Percentiles rank a stretch among this genome's conserved stretches.
Evolutionary conservation across 2,329 filamentous ascomycete genomes (phyloP).

Genomic region (Calonectria ilicicola): DNA sequence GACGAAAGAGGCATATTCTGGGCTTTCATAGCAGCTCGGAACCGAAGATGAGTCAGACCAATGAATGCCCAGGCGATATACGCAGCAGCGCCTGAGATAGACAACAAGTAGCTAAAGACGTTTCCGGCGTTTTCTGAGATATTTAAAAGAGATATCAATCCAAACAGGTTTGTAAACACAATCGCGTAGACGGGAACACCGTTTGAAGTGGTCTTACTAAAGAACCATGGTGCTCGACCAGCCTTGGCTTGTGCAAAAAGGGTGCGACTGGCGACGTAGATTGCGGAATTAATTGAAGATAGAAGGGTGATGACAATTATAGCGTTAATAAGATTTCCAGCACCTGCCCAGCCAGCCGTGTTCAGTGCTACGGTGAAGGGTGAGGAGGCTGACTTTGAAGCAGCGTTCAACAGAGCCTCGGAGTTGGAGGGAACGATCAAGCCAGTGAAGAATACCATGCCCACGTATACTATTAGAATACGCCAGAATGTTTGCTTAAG

Average conservation of each 20-base stretch:
- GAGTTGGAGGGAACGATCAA: conserved; percentile 15
- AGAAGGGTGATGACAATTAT: conserved; percentile 9
- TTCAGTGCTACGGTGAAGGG: conserved; percentile 14
- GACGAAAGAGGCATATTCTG: neutral
- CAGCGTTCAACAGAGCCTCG: conserved; percentile 3
- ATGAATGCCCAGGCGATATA: conserved; percentile 19
- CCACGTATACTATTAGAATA: conserved; percentile 14
- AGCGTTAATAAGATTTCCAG: conserved; percentile 18
- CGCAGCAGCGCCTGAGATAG: conserved; percentile 10
- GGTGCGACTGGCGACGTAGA: conserved; percentile 10
- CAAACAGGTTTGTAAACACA: conserved; percentile 12
- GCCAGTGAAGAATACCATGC: conserved; percentile 14
- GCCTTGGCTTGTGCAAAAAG: conserved; percentile 14
- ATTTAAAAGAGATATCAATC: conserved; percentile 5
- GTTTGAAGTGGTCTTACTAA: neutral
- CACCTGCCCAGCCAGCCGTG: conserved; percentile 18
- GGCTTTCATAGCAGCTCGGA: conserved; percentile 7
- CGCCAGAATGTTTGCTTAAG: conserved; percentile 19
- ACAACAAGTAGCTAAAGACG: conserved; percentile 22
- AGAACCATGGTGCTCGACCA: neutral
- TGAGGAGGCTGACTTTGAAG: conserved; percentile 10
- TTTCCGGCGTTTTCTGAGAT: conserved; percentile 19
- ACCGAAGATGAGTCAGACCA: conserved; percentile 1
- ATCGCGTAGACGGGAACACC: conserved; percentile 10
- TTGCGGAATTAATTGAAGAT: conserved; percentile 6